A percentile compares a stretch with the other conserved stretches of the same genome.
phyloP scores from a whole-genome alignment of 352 stramenopile genomes.

The Phytophthora ramorum region DNA sequence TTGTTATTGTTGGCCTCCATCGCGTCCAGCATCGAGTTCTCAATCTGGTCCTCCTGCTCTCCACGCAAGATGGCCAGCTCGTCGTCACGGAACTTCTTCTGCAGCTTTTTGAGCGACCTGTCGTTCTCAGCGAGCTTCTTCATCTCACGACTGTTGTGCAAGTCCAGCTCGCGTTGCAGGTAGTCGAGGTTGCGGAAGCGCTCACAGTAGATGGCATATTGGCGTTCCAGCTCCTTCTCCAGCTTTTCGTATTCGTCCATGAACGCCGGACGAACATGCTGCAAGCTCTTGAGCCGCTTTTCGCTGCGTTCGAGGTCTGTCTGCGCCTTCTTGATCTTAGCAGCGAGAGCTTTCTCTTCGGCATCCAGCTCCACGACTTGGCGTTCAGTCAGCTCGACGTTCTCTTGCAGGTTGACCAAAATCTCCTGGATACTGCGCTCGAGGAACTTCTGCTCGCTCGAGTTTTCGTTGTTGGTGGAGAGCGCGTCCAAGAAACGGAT shows the following conservation, averaged over 20 bases:
- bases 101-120: slow-evolving; percentile 91
- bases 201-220: slow-evolving; percentile 96
- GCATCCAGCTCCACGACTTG: slow-evolving; percentile 93
- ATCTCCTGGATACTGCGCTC: slow-evolving; percentile 85
- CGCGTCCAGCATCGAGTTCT: slow-evolving; percentile 59
- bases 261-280: slow-evolving; percentile 94
- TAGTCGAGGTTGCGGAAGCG: slow-evolving; percentile 97
- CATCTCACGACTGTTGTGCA: slow-evolving; percentile 88
- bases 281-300: slow-evolving; percentile 93
- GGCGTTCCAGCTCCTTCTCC: slow-evolving; percentile 95
- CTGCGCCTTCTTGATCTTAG: slow-evolving; percentile 95
- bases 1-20: slow-evolving; percentile 54
- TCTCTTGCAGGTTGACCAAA: slow-evolving; percentile 82
- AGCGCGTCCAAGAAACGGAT: slow-evolving; percentile 94
- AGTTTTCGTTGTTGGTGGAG: slow-evolving; percentile 86
- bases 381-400: slow-evolving; percentile 85
- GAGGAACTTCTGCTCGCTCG: slow-evolving; percentile 88
- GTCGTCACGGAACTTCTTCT: slow-evolving; percentile 94
- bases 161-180: slow-evolving; percentile 93
- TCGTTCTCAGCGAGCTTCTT: slow-evolving; percentile 91
- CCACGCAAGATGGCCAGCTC: slow-evolving; percentile 89
- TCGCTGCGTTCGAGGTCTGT: slow-evolving; percentile 96
- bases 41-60: slow-evolving; percentile 85
- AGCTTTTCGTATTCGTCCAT: slow-evolving; percentile 99
- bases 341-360: slow-evolving; percentile 90